These are phyloP conservation scores for Friedmanniomyces endolithicus DNA, from an alignment of 495 filamentous ascomycete genomes.

Conservation along the genomic window DNA sequence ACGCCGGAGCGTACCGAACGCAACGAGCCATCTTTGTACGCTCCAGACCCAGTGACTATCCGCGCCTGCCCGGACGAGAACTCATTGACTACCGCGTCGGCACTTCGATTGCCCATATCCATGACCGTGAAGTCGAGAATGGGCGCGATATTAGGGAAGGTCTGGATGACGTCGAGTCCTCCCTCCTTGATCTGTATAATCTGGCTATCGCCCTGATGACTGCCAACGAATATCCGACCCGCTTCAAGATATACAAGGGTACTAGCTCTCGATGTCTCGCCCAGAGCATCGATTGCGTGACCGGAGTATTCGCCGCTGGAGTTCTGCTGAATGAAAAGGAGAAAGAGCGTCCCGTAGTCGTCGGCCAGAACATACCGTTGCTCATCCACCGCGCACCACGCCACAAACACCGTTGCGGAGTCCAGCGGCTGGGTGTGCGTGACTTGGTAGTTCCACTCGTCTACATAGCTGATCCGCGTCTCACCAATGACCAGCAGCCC, in stretches of 20 bases:
- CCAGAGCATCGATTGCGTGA: constrained; percentile 56
- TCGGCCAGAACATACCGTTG: constrained; percentile 77
- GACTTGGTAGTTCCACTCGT: constrained; percentile 52
- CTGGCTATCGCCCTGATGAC: constrained; percentile 86
- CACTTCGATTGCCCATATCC: constrained; percentile 77
- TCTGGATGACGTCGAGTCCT: constrained; percentile 57
- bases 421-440: constrained; percentile 47
- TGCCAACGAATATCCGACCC: constrained; percentile 70
- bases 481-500: constrained; percentile 70
- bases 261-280: constrained; percentile 59
- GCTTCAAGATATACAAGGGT: constrained; percentile 67
- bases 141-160: constrained; percentile 72
- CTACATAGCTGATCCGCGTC: constrained; percentile 69
- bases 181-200: constrained; percentile 49
- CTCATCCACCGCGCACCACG: constrained; percentile 74
- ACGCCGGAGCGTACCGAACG: constrained; percentile 87
- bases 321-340: constrained; percentile 62
- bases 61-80: constrained; percentile 91
- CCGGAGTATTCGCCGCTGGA: constrained; percentile 47
- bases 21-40: constrained; percentile 71
- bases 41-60: constrained; percentile 84
- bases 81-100: constrained; percentile 68
- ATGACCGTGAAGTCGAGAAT: constrained; percentile 88
- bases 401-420: constrained; percentile 68
- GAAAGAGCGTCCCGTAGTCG: constrained; percentile 70